Evolutionary conservation across 306 rosid genomes (phyloP).

Genomic region (Purshia tridentata): DNA sequence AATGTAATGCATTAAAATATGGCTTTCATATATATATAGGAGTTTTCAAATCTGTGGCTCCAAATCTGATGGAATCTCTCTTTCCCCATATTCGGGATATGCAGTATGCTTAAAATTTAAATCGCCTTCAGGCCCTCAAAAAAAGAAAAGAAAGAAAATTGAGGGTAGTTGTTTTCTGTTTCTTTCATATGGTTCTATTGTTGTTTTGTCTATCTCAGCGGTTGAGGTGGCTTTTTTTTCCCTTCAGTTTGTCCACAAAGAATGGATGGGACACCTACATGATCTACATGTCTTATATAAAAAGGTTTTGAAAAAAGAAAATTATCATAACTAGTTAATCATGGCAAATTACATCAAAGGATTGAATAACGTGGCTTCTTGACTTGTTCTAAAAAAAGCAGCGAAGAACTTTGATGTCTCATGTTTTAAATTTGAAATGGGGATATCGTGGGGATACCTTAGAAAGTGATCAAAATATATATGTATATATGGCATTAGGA

Average conservation of each 20-base stretch:
- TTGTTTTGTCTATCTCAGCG: conserved; percentile 50
- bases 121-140: background rate
- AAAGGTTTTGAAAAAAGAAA: background rate
- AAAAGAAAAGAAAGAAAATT: background rate
- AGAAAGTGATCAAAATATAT: too few relatives aligned
- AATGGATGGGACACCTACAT: conserved; percentile 52
- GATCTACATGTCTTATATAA: conserved; percentile 19
- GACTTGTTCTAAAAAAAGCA: conserved; percentile 18
- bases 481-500: too few relatives aligned
- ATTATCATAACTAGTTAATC: background rate
- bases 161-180: background rate
- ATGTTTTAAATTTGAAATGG: background rate
- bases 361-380: conserved; percentile 3
- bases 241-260: conserved; percentile 15
- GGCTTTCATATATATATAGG: conserved; percentile 19
- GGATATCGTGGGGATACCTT: background rate
- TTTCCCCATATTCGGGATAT: background rate
- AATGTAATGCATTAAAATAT: conserved; percentile 15
- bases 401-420: background rate
- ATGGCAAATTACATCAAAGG: background rate
- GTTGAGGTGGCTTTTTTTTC: conserved; percentile 46
- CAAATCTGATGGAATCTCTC: conserved; percentile 13
- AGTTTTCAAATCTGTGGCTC: conserved; percentile 15
- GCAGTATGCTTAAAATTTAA: background rate
- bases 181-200: conserved; percentile 22